Conservation (phyloP, 176 grass and related monocot genomes). For the Zea luxurians region DNA sequence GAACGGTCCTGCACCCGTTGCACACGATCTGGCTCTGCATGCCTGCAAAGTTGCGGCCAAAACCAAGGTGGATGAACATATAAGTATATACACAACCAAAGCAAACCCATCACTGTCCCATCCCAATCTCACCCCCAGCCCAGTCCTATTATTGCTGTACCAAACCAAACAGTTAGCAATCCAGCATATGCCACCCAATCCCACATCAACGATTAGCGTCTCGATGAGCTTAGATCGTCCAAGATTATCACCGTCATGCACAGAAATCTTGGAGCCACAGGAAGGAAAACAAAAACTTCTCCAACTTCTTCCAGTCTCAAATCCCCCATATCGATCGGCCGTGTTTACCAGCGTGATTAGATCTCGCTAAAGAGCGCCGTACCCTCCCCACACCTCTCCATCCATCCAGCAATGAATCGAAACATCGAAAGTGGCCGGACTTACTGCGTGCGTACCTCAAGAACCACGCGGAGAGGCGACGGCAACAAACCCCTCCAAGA, state of each 20-base stretch:
- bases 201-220: too few relatives aligned
- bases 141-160: not conserved
- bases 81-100: not conserved
- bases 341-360: not conserved
- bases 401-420: not conserved
- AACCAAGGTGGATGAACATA: not conserved
- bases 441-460: slow-evolving; percentile 31
- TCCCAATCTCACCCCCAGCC: not conserved
- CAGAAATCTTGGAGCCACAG: too few relatives aligned
- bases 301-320: not conserved
- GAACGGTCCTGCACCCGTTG: slow-evolving; percentile 66
- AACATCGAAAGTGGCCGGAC: not conserved
- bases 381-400: too few relatives aligned
- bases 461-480: slow-evolving; percentile 21
- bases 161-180: not conserved
- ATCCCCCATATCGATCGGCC: slow-evolving; percentile 5
- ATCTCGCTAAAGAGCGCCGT: not conserved
- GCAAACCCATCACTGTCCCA: not conserved
- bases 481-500: slow-evolving; percentile 22
- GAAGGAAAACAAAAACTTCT: not conserved
- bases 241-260: too few relatives aligned
- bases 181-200: not conserved
- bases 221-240: not conserved
- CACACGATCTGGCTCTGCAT: slow-evolving; percentile 88
- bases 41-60: slow-evolving; percentile 34